These are phyloP conservation scores for Sonneratia alba DNA, from an alignment of 345 rosid genomes.

Conservation along the genomic window DNA sequence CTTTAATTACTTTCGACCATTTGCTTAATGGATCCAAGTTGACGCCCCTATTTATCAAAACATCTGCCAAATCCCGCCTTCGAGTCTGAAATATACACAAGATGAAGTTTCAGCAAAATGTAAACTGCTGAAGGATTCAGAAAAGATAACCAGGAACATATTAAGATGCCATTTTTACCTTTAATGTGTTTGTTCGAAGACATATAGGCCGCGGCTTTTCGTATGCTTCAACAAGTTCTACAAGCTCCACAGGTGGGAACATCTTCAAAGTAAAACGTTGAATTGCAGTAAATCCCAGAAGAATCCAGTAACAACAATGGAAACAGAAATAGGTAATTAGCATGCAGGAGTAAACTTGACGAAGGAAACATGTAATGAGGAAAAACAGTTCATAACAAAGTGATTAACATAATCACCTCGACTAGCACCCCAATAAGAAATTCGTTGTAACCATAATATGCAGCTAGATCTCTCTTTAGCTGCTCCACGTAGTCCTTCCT, in stretches of 20 bases:
- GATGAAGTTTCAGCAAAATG: background rate
- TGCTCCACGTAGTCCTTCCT: conserved; percentile 66
- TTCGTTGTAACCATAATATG: conserved; percentile 87
- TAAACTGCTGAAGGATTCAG: background rate
- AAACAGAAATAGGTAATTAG: background rate
- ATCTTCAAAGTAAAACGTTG: conserved; percentile 38
- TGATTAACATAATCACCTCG: conserved; percentile 41
- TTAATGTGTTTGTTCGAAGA: conserved; percentile 78
- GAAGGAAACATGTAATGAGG: background rate
- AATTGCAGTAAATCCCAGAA: background rate
- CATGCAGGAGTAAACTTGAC: background rate
- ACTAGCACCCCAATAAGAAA: conserved; percentile 67
- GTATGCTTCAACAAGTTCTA: conserved; percentile 87
- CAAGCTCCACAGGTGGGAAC: conserved; percentile 89
- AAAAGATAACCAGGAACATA: background rate
- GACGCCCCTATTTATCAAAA: conserved; percentile 88
- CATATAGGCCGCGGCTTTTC: conserved; percentile 90
- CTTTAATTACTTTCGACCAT: conserved; percentile 76
- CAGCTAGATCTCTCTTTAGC: conserved; percentile 61
- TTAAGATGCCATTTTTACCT: conserved; percentile 32
- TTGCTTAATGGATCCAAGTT: conserved; percentile 88
- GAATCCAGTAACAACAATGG: background rate
- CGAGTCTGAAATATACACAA: conserved; percentile 41
- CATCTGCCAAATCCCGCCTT: conserved; percentile 91
- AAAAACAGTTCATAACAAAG: background rate